Evolutionary conservation across 305 asterid species (phyloP), one percentile per base, ranked within the genome.

Genomic region (Solanum hybrid): DNA sequence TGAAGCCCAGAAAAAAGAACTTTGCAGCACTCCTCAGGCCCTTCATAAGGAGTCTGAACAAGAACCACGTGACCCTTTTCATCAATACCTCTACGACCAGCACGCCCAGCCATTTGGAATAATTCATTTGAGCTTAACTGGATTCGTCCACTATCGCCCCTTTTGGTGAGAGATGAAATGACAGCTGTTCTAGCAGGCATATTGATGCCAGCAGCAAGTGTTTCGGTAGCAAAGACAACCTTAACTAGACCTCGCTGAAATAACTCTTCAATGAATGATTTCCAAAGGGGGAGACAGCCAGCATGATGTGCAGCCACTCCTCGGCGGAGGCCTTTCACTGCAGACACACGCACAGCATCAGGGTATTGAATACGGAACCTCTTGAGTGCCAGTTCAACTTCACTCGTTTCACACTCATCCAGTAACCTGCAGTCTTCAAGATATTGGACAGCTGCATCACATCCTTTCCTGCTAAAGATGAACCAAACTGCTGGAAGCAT

Each of bases 401-500:
- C 99, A 80, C 96, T 93, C 91, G 82, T 93, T 91, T 98, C 99
- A 81, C 95, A 95, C 92, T 98, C 99, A 93, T 98, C 97, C 92
- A 98, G 93, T 82, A 98, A 94, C 33, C 80, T 92, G 93, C 93
- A 96, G 90, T 95, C 94, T 84, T 98, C 98, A 90, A 97, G 95
- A 94, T 96, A 97, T 93, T 98, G 96, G 91, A 98, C 99, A 89
- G 99, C 95, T 61, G 98, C 99, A 94, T 98, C 99, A 90, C 99
- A 98, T 81, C 99, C 99, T 93, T 97, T 98, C 94, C 99, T 94
- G 94, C 99, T 97, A 90, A 97, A 97, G 93, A 97, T 97, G 93
- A 97, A 97, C 99, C 99, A 97, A 91, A 97, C 98, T 73, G 98
- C 99, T 88, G 99, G 99, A 89, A 97, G 98, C 99, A 97, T 97